Base-by-base conservation (phyloP, 805 yeast genomes). In the Kodamaea jinghongensis region DNA sequence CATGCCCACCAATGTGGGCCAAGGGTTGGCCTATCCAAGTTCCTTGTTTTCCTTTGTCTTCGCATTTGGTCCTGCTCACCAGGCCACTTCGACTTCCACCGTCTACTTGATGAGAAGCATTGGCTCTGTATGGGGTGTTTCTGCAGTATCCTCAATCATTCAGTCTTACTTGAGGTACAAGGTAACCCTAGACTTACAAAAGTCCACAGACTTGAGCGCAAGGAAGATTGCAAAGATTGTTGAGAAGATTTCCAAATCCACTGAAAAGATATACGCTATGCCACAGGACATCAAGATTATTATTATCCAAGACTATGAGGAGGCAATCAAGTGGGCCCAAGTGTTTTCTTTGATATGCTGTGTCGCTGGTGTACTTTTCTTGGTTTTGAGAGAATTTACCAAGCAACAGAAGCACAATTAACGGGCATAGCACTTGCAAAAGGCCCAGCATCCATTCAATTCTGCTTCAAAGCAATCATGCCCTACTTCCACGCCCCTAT, bases 51-150 rank as follows among this genome's bases (percentile, higher is more conserved):
- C 66, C 6, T 65, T 65, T 39, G 51, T 67, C 11, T 65, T 63
- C 48, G 60, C 56, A 11, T 63, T 53, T 38, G 58, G 60, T 2
- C 40, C 47, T 10, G 43, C 44, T 7, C 52, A 58, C 36, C 72
- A 67, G 43, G 72, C 71, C 3, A 58, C 64, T 6, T 63, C 70
- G 1, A 67, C 72, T 7, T 62, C 70, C 7, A 63, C 68, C 3
- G 56, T 64, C 4, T 64, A 64, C 39, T 50, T 66, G 25, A 54
- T 63, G 52, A 51, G 72, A 44, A 63, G 68, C 42, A 52, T 66
- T 25, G 71, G 71, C 6, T 65, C 67, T 3, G 69, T 65, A 1
- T 65, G 69, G 66, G 71, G 71, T 6, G 70, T 65, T 15, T 56
- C 40, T n/a, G 26, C 35, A 12, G 51, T 55, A 9, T 45, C 57